Conservation (phyloP, 352 stramenopile species). For the Phytophthora hibernalis region DNA sequence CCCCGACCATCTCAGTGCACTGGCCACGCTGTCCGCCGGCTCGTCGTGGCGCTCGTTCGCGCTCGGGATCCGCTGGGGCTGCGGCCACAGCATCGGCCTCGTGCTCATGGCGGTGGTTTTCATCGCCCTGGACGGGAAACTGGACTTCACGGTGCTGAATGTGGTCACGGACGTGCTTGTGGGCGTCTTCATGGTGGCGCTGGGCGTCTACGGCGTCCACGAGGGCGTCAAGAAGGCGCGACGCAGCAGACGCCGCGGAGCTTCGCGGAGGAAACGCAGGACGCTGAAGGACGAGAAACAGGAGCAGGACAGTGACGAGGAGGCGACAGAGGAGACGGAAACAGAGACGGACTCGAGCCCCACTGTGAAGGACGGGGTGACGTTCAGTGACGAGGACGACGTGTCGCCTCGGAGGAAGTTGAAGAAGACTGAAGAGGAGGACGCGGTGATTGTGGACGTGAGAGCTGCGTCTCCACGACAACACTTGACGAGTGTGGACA, state of each 20-base stretch:
- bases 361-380: slow-evolving; percentile 28
- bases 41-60: slow-evolving; percentile 80
- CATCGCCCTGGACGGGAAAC: slow-evolving; percentile 65
- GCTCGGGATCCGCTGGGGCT: slow-evolving; percentile 89
- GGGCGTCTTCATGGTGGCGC: slow-evolving; percentile 68
- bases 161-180: slow-evolving; percentile 68
- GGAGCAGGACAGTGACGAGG: slow-evolving; percentile 31
- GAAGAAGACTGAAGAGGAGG: background rate
- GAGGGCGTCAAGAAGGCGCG: slow-evolving; percentile 66
- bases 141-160: slow-evolving; percentile 65
- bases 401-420: slow-evolving; percentile 32
- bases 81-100: slow-evolving; percentile 87
- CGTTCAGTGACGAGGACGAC: slow-evolving; percentile 30
- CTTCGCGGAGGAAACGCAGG: slow-evolving; percentile 33
- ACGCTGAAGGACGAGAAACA: slow-evolving; percentile 4
- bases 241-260: slow-evolving; percentile 27
- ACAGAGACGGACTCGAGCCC: slow-evolving; percentile 39
- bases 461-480: slow-evolving; percentile 12
- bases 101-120: slow-evolving; percentile 74
- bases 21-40: slow-evolving; percentile 83
- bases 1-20: slow-evolving; percentile 87
- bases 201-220: slow-evolving; percentile 72
- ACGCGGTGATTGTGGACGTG: slow-evolving; percentile 28
- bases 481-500: slow-evolving; percentile 37
- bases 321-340: slow-evolving; percentile 40